Conservation (phyloP, 1,284 basidiomycete genomes). For the Agroathelia rolfsii region DNA sequence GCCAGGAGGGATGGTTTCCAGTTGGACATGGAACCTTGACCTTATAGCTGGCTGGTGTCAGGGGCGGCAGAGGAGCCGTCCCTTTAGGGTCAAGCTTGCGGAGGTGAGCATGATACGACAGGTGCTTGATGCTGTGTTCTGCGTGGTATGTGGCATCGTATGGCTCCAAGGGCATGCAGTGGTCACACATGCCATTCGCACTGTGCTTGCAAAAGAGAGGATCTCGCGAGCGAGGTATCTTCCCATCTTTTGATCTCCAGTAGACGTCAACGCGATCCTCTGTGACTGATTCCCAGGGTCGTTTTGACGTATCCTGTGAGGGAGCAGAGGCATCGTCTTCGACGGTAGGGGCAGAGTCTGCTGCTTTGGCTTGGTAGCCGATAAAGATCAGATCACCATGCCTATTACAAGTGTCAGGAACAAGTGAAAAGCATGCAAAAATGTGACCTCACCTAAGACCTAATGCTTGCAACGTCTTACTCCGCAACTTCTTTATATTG, state of each 20-base stretch:
- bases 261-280: conserved; percentile 84
- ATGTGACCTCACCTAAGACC: conserved; percentile 73
- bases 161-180: conserved; percentile 98
- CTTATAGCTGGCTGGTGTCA: conserved; percentile 75
- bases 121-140: conserved; percentile 89
- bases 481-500: conserved; percentile 52
- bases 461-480: conserved; percentile 62
- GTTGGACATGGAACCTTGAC: conserved; percentile 90
- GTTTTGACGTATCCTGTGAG: too few species aligned
- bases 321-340: too few species aligned
- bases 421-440: too few species aligned
- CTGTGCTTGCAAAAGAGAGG: conserved; percentile 89
- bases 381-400: conserved; percentile 94
- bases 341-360: conserved; percentile 16
- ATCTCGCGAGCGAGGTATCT: conserved; percentile 81
- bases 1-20: conserved; percentile 84
- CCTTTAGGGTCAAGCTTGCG: conserved; percentile 60
- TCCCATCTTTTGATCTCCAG: conserved; percentile 81
- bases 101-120: conserved; percentile 92
- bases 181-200: conserved; percentile 96
- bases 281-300: conserved; percentile 61
- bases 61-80: conserved; percentile 42
- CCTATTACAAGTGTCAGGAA: too few species aligned
- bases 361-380: conserved; percentile 51
- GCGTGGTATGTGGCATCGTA: conserved; percentile 89